Base-by-base conservation (phyloP, 2,329 filamentous ascomycete genomes). In the Nakataea oryzae region DNA sequence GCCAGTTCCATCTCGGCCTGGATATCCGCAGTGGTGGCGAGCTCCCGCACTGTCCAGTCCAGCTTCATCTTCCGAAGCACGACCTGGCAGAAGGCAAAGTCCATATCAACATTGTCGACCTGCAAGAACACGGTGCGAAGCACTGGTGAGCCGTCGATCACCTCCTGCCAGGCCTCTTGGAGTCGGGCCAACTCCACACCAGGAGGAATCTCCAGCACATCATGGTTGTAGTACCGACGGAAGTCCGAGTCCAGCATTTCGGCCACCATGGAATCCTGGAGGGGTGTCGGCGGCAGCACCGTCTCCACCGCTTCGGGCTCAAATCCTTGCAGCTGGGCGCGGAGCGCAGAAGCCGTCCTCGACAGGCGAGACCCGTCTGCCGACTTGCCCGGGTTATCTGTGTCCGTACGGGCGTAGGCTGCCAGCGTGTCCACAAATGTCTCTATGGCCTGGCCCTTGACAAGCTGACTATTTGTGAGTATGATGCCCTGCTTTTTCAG, bases 261-360 rank as follows among this genome's bases (percentile, higher is more conserved):
- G 0, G 87, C 86, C 3, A 96, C 76, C 86, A 97, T 91, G 1
- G 88, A 87, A 71, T 97, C 91, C 74, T 97, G 93, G 6, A 96
- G 79, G 8, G 92, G 87, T 0, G 93, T 96, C 0, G 88, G 82
- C 0, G 92, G 92, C 2, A 95, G 74, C 3, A 93, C 74, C 3
- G 78, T 71, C 60, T 89, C 83, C 1, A 87, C 68, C 13, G 76
- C 68, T 0, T 71, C 64, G 9, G 81, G 69, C 11, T 61, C 54
- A 0, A 47, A 12, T 11, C 24, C 14, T 12, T 27, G 21, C 8
- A 61, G 8, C n/a, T 47, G 54, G 11, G 27, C 21, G 29, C 29
- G 26, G 3, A 61, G 54, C 8, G 26, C 14, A 12, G 55, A 54
- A 24, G 60, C 2, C 1, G 34, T 30, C 7, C 21, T 56, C 9